These are phyloP conservation scores for Cerrena zonata DNA, from an alignment of 1,284 basidiomycete genomes.

Conservation along the genomic window DNA sequence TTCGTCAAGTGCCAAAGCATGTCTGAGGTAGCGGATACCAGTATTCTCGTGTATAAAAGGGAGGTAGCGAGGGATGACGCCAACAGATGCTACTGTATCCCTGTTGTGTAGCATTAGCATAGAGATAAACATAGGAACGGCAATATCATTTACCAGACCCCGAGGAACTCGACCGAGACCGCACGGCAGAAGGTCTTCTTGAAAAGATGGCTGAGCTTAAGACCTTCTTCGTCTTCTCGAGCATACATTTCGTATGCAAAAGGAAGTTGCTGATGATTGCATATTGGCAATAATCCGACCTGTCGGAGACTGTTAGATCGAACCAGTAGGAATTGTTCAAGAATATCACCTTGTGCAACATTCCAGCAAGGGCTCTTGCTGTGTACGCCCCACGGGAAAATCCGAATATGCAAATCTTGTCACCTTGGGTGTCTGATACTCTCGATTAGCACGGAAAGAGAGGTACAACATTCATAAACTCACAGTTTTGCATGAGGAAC, in stretches of 20 bases:
- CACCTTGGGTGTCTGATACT: constrained; percentile 18
- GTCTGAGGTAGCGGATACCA: constrained; percentile 25
- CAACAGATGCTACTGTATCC: constrained; percentile 15
- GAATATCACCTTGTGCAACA: constrained; percentile 33
- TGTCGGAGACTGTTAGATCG: constrained; percentile 3
- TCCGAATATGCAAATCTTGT: constrained; percentile 33
- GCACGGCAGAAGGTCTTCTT: constrained; percentile 29
- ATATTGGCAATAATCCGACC: constrained; percentile 26
- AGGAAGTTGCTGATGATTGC: constrained; percentile 14
- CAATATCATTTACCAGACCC: constrained; percentile 22
- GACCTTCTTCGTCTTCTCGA: constrained; percentile 22
- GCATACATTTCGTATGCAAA: constrained; percentile 31
- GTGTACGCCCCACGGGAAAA: constrained; percentile 43
- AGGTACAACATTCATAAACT: constrained; percentile 2
- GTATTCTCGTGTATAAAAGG: constrained; percentile 11
- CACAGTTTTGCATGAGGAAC: constrained; percentile 32
- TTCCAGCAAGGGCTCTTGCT: constrained; percentile 39
- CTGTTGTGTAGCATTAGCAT: constrained; percentile 14
- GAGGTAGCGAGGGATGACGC: constrained; percentile 9
- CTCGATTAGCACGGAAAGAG: background rate
- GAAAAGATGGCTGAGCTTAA: constrained; percentile 25
- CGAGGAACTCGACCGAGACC: constrained; percentile 32
- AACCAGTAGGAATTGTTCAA: background rate
- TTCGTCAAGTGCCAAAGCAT: constrained; percentile 37
- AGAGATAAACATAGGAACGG: background rate